Evolutionary conservation across 2,329 filamentous ascomycete species (phyloP), one percentile per base, ranked within the genome.

Genomic region (Colletotrichum godetiae): DNA sequence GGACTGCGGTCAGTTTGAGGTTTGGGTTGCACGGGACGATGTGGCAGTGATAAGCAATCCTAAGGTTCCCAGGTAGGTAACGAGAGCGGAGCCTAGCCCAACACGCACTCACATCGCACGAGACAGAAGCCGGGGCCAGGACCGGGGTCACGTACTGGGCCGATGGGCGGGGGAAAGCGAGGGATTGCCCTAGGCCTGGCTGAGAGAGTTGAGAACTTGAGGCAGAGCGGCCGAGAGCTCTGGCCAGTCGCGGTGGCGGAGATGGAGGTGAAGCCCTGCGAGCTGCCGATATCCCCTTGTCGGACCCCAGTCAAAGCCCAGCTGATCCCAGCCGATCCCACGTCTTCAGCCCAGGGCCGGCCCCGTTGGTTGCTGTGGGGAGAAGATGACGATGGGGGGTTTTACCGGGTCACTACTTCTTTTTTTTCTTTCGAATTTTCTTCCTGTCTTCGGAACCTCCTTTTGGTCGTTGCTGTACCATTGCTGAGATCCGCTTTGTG

Each of bases 321-420:
- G 57, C 57, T 33, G 66, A 69, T 69, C 69, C 69, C 66, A 46
- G 69, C 67, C 68, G 61, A 59, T 69, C 69, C 69, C 69, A 72
- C 69, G 69, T 72, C 66, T 68, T 69, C 69, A 63, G 59, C 69
- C 69, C 66, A 72, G 69, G 69, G 66, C 69, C 63, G 69, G 69
- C 66, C 59, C 69, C 69, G 69, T 72, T 69, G 69, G 69, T 72
- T 72, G 69, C 69, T 72, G 66, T 72, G 69, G 69, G 69, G 69
- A 72, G 69, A 69, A 72, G 59, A 72, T 73, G 70, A 73, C 70
- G 67, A 73, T 73, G 70, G 70, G 70, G 70, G 66, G 60, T 61
- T 49, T 64, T 56, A 72, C 58, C 53, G 69, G 69, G 58, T 64
- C 70, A 46, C 52, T 49, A 46, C 55, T 57, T 58, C 37, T 59